Percentiles rank a stretch among this genome's conserved stretches.
Evolutionary conservation across 768 basidiomycete species (phyloP).

Genomic region (Russula dissimulans): DNA sequence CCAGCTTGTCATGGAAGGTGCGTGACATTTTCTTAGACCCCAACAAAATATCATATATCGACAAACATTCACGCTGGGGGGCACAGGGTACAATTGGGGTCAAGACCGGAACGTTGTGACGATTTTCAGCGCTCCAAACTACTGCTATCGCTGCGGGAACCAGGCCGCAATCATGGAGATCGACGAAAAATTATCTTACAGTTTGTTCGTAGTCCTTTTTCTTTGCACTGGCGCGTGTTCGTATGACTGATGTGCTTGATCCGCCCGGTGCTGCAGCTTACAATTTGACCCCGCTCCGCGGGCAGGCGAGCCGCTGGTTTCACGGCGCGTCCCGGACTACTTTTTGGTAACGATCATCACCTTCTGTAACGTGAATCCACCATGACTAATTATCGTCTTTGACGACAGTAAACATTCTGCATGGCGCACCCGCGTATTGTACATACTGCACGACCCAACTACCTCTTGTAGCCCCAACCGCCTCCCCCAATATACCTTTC

Average conservation of each 20-base stretch:
- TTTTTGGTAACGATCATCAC: slow-evolving; percentile 57
- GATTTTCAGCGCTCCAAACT: slow-evolving; percentile 99
- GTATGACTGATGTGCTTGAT: slow-evolving; percentile 7
- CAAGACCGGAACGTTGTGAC: slow-evolving; percentile 99
- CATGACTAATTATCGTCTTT: not conserved
- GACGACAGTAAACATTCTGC: slow-evolving; percentile 12
- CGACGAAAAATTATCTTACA: slow-evolving; percentile 94
- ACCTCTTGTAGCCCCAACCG: slow-evolving; percentile 18
- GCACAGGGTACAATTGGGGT: slow-evolving; percentile 85
- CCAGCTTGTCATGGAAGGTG: slow-evolving; percentile 96
- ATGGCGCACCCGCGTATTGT: slow-evolving; percentile 17
- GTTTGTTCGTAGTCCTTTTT: slow-evolving; percentile 52
- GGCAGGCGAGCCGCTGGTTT: slow-evolving; percentile 96
- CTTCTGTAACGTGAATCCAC: not conserved
- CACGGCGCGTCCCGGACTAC: slow-evolving; percentile 89
- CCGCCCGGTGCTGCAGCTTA: slow-evolving; percentile 46
- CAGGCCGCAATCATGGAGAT: slow-evolving; percentile 99
- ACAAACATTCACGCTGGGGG: too few species aligned
- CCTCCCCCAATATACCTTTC: slow-evolving; percentile 20
- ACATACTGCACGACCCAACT: slow-evolving; percentile 20
- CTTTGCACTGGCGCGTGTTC: not conserved
- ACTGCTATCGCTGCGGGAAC: slow-evolving; percentile 99
- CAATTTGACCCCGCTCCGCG: slow-evolving; percentile 99
- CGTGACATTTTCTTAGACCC: slow-evolving; percentile 22
- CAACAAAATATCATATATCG: not conserved